Base-by-base conservation (phyloP, 2,329 filamentous ascomycete genomes). In the Pyricularia sp. region DNA sequence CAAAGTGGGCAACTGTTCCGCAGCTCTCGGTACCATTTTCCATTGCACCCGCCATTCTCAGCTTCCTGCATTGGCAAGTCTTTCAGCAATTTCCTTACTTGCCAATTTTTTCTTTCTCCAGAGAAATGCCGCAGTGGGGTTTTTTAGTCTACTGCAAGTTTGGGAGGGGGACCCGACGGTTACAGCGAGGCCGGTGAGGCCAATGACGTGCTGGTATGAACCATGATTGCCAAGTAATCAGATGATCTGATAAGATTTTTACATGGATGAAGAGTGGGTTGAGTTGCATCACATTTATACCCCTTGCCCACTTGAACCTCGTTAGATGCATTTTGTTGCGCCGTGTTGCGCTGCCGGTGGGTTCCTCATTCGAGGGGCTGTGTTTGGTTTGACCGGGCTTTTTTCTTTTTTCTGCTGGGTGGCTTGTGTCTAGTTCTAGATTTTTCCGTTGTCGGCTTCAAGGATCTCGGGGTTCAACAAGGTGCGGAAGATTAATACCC, bases 231-330 rank as follows among this genome's bases (percentile, higher is more conserved):
- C 55, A 26, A 42, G 12, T 68, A 63, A 68, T 68, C 66, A 33
- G 66, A 68, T 68, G 30, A 68, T 68, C 66, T 63, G 66, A 68
- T 68, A 68, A 68, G 58, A 68, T 66, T 26, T 11, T 26, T 61
- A 61, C 23, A 14, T 26, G 58, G 58, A 4, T 61, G 4, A 23
- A 23, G 1, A 2, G 23, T 26, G 25, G 25, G 25, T 17, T 11
- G 25, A 5, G 23, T 61, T 61, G 58, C 58, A 61, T 61, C 23
- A 9, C 10, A 9, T 4, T 50, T 50, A 0, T 50, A 50, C 17
- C 42, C 42, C 42, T 50, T 50, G 42, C 3, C 42, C 42, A n/a
- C 42, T n/a, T 17, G 12, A 61, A 12, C 58, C 58, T 61, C 58
- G 58, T 26, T 61, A 61, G 58, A 25, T 61, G 58, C 58, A 61